A percentile compares a stretch with the other conserved stretches of the same genome.
Evolutionary conservation across 2,329 filamentous ascomycete genomes (phyloP).

Genomic region (Clarireedia monteithiana): DNA sequence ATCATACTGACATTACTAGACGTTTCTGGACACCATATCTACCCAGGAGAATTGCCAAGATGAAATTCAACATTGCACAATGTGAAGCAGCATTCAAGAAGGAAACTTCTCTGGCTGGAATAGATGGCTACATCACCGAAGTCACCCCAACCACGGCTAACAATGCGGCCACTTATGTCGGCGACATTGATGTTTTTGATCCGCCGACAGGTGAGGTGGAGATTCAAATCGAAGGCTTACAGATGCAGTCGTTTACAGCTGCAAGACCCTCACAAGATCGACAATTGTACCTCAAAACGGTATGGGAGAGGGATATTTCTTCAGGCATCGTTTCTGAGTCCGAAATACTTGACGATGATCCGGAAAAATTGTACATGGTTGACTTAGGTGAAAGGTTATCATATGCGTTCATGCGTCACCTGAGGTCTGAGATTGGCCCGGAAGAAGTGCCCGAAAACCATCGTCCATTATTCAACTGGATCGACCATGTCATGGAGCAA

Average conservation of each 20-base stretch:
- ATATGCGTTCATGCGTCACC: slow-evolving; percentile 2
- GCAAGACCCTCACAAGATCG: slow-evolving; percentile 19
- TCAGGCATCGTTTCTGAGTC: slow-evolving; percentile 11
- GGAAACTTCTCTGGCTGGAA: background rate
- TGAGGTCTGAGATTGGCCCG: slow-evolving; percentile 1
- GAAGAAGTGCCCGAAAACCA: background rate
- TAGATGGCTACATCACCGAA: slow-evolving; percentile 6
- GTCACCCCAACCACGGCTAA: background rate
- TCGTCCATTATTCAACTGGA: slow-evolving; percentile 7
- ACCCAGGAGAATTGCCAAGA: slow-evolving; percentile 16
- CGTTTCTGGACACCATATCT: slow-evolving; percentile 17
- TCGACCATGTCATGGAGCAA: slow-evolving; percentile 10
- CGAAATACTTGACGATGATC: slow-evolving; percentile 12
- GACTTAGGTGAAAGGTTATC: slow-evolving; percentile 10
- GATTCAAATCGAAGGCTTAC: slow-evolving; percentile 20
- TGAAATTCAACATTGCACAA: slow-evolving; percentile 18
- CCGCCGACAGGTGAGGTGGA: slow-evolving; percentile 6
- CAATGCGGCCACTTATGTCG: background rate
- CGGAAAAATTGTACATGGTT: slow-evolving; percentile 10
- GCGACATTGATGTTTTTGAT: slow-evolving; percentile 3
- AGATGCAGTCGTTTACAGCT: slow-evolving; percentile 14
- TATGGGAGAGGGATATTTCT: slow-evolving; percentile 13
- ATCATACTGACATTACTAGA: too few species aligned
- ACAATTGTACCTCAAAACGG: slow-evolving; percentile 16
- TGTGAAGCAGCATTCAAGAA: slow-evolving; percentile 5